Evolutionary conservation across 257 asterid species (phyloP), one percentile per base, ranked within the genome.

Genomic region (Fraxinus quadrangulata): DNA sequence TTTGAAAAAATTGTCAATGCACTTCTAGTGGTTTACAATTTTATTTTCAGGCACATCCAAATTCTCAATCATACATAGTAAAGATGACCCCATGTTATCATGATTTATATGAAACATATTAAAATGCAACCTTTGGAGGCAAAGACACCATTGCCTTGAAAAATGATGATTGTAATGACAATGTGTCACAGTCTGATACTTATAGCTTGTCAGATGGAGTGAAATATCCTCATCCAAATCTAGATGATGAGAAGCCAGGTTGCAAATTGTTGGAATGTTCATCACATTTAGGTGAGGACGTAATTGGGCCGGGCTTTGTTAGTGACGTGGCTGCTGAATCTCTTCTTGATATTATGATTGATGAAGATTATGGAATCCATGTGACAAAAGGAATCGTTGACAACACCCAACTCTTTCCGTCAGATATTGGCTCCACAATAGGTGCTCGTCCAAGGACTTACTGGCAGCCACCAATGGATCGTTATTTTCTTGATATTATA

Each of bases 391-490:
- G 73, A 66, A 28, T 36, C 34, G 79, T 61, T 19, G 83, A 78
- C 47, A 77, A 75, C 23, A 23, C 81, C 2, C 59, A 36, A 68
- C 75, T 69, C n/a, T 78, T 72, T 70, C 24, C 28, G 23, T 70
- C 81, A 0, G 80, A 80, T 77, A 56, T 76, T 45, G 77, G 77
- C 26, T 61, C 80, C 23, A 51, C 59, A 54, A 31, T 73, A 21
- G 79, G 77, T 11, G 67, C 79, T 67, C 81, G 83, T 19, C 26
- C 81, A 39, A 77, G 85, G 73, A 86, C 86, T 34, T 81, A 75
- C 24, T 83, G 87, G 89, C 85, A 83, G 75, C 87, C 89, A 24
- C 83, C 84, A 40, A 86, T 86, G 89, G 87, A 86, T 72, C 84
- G 78, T 49, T 84, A 84, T 76, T 76, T 72, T 23, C 71, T 81